phyloP scores from a whole-genome alignment of 805 yeast genomes.

The Isabelozyma heimii region DNA sequence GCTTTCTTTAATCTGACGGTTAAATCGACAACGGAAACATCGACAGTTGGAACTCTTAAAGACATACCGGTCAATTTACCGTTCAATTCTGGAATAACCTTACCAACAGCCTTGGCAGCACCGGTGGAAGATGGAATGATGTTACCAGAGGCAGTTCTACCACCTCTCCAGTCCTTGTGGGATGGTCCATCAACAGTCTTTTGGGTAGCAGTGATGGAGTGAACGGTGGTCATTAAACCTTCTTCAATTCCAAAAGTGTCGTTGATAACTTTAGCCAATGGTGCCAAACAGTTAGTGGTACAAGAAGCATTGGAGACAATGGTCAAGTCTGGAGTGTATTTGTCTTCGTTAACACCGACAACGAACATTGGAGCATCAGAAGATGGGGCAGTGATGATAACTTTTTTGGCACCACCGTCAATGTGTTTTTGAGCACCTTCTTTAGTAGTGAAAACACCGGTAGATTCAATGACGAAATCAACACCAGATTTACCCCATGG shows the following conservation, averaged over 20 bases:
- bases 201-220: slow-evolving; percentile 94
- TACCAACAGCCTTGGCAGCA: slow-evolving; percentile 97
- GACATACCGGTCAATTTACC: slow-evolving; percentile 95
- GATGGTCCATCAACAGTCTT: slow-evolving; percentile 97
- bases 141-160: slow-evolving; percentile 95
- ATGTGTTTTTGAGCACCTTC: slow-evolving; percentile 84
- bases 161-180: slow-evolving; percentile 98
- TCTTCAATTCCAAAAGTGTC: slow-evolving; percentile 84
- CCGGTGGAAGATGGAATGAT: slow-evolving; percentile 95
- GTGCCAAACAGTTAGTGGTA: slow-evolving; percentile 95
- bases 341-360: slow-evolving; percentile 81
- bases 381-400: slow-evolving; percentile 91
- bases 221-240: slow-evolving; percentile 95
- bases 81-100: slow-evolving; percentile 85
- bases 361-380: slow-evolving; percentile 95
- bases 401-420: slow-evolving; percentile 92
- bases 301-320: slow-evolving; percentile 92
- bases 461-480: slow-evolving; percentile 86
- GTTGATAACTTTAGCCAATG: slow-evolving; percentile 86
- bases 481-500: slow-evolving; percentile 88
- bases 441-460: slow-evolving; percentile 86
- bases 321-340: slow-evolving; percentile 70
- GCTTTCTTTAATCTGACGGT: slow-evolving; percentile 77
- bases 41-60: slow-evolving; percentile 90
- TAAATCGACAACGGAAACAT: slow-evolving; percentile 90